These are phyloP conservation scores for Mycena sp. DNA, from an alignment of 1,284 basidiomycete genomes.

Conservation along the genomic window DNA sequence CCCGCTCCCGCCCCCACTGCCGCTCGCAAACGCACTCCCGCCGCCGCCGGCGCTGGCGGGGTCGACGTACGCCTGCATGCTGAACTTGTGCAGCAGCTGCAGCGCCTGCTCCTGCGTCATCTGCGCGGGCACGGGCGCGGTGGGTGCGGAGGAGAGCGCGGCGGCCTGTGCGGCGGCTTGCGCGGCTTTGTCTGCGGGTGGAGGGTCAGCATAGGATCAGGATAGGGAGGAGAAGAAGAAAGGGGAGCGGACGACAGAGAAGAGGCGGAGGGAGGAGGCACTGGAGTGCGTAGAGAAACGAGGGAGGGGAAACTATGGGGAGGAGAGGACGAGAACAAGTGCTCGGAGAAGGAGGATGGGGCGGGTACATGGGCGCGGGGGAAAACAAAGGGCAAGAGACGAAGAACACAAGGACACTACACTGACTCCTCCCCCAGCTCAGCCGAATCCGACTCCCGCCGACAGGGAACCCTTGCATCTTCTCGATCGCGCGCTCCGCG, in stretches of 20 bases:
- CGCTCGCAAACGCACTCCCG: not conserved
- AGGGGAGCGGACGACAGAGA: no score
- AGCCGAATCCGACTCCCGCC: conserved; percentile 90
- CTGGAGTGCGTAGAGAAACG: no score
- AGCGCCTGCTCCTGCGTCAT: conserved; percentile 75
- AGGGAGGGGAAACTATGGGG: no score
- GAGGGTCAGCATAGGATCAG: not conserved
- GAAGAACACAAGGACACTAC: conserved; percentile 54
- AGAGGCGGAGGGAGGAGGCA: no score
- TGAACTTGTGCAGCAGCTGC: conserved; percentile 71
- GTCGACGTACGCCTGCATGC: conserved; percentile 48
- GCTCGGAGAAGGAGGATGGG: no score
- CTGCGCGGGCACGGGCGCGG: not conserved
- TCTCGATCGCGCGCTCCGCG: conserved; percentile 92
- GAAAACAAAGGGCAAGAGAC: not conserved
- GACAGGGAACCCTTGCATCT: conserved; percentile 96
- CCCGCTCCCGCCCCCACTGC: no score
- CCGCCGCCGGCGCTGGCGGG: conserved; percentile 28
- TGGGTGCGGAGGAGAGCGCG: no score
- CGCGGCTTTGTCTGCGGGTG: conserved; percentile 77
- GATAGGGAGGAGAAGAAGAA: not conserved
- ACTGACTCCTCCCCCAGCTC: conserved; percentile 94
- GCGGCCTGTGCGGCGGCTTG: no score
- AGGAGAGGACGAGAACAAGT: no score
- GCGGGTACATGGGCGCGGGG: no score